Evolutionary conservation across 129 eudicot genomes (phyloP).

Genomic region (Pittosporum tobira): DNA sequence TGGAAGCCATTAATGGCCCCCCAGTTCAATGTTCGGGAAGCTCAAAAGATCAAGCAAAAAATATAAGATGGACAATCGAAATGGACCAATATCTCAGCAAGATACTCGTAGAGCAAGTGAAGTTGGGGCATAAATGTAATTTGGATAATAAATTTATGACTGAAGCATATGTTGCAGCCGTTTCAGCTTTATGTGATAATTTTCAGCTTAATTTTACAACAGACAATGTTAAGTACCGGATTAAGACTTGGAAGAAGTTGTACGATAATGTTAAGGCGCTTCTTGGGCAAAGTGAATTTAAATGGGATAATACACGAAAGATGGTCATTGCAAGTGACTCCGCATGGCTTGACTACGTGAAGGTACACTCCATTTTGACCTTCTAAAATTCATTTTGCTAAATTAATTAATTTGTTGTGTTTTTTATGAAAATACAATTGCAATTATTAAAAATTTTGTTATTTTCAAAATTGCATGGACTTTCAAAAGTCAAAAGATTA

Average conservation of each 20-base stretch:
- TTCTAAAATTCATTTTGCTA: neutral
- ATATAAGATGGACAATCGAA: neutral
- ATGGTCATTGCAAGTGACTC: neutral
- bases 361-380: neutral
- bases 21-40: neutral
- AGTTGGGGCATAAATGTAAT: neutral
- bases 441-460: too few species aligned
- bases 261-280: neutral
- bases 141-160: neutral
- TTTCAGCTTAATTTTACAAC: neutral
- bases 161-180: neutral
- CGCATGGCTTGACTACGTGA: neutral
- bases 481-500: too few species aligned
- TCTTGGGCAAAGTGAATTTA: neutral
- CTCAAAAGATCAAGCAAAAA: neutral
- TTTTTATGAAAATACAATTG: neutral
- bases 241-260: slow-evolving; percentile 1
- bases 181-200: neutral
- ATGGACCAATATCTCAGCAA: neutral
- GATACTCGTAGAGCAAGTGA: slow-evolving; percentile 3
- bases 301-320: slow-evolving; percentile 2
- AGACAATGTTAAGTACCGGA: neutral
- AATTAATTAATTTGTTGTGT: neutral
- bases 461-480: too few species aligned
- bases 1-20: neutral